Percentiles rank a stretch among this genome's conserved stretches.
These are phyloP conservation scores for Zymoseptoria brevis DNA, from an alignment of 2,329 filamentous ascomycete genomes.

Conservation along the genomic window DNA sequence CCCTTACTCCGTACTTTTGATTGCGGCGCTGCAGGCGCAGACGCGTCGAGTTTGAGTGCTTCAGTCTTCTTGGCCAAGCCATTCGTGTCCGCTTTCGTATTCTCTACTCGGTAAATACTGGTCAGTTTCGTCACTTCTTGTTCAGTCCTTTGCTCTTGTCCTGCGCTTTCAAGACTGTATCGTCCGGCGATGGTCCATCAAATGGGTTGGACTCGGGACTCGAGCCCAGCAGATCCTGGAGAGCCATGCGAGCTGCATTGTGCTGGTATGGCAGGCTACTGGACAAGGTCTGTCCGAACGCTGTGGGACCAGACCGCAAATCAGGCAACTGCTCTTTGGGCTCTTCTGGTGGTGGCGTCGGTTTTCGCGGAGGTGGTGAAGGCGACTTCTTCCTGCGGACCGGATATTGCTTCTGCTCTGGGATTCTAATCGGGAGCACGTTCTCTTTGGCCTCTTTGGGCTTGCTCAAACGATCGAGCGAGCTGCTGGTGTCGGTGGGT, in stretches of 20 bases:
- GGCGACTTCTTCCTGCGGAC: slow-evolving; percentile 23
- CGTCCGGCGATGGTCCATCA: slow-evolving; percentile 28
- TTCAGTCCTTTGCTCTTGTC: slow-evolving; percentile 26
- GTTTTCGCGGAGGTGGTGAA: slow-evolving; percentile 22
- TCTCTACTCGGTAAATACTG: slow-evolving; percentile 9
- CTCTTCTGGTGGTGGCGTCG: slow-evolving; percentile 23
- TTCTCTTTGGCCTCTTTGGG: slow-evolving; percentile 22
- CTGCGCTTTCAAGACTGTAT: slow-evolving; percentile 24
- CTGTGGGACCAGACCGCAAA: slow-evolving; percentile 24
- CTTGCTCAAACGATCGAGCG: slow-evolving; percentile 37
- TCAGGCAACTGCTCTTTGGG: slow-evolving; percentile 21
- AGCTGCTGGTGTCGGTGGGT: slow-evolving; percentile 29
- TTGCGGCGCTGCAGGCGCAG: slow-evolving; percentile 10
- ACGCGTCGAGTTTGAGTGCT: slow-evolving; percentile 21
- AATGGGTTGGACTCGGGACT: slow-evolving; percentile 17
- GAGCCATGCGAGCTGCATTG: slow-evolving; percentile 9
- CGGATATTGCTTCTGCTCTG: slow-evolving; percentile 56
- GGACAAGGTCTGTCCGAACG: slow-evolving; percentile 24
- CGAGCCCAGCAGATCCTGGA: slow-evolving; percentile 23
- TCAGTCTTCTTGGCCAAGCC: slow-evolving; percentile 24
- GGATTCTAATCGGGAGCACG: slow-evolving; percentile 37
- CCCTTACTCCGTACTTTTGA: slow-evolving; percentile 61
- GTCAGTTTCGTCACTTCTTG: slow-evolving; percentile 23
- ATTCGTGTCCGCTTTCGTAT: slow-evolving; percentile 15
- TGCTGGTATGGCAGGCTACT: slow-evolving; percentile 1